Evolutionary conservation across 2,329 filamentous ascomycete genomes (phyloP), one percentile per base, ranked within the genome.

Genomic region (Hypoxylon sp.): DNA sequence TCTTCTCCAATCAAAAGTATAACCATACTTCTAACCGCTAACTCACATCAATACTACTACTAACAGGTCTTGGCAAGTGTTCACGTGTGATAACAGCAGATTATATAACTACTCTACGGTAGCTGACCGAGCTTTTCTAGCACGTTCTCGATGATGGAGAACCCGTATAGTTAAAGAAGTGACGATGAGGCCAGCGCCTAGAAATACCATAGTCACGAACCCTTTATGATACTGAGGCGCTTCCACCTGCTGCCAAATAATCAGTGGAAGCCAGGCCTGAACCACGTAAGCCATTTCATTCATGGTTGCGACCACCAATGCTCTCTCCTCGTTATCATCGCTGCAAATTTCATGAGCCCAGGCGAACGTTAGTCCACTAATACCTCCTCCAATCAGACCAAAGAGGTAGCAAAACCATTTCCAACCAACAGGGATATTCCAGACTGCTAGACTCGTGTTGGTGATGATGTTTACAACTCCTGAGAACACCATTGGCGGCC

Each of bases 271-370:
- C 90, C 90, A 92, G 0, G 90, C 88, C 74, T 92, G 89, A 47
- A 93, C 78, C 1, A 91, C 88, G 66, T 92, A 91, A 0, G 89
- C 90, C 80, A 92, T 85, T 74, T 90, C 86, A 66, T 92, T 92
- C 88, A 92, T 92, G 14, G 83, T 80, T 0, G 84, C 90, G 0
- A 90, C 85, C 0, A 92, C 88, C 3, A 93, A 80, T 0, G 90
- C 89, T 9, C 90, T 81, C 78, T 92, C 90, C 76, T 92, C 90
- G 60, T 89, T 85, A 66, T 85, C 83, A 10, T 81, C 82, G 39
- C 78, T 79, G 73, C 83, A 85, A 46, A 86, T 84, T 72, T 86
- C 84, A 64, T 85, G 82, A 0, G 83, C 83, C 84, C 84, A 86
- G 0, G 84, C 82, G 62, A 84, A 84, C 0, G 80, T 82, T 9